A percentile compares a stretch with the other conserved stretches of the same genome.
Evolutionary conservation across 495 filamentous ascomycete species (phyloP).

Genomic region (Jackrogersella minutella): DNA sequence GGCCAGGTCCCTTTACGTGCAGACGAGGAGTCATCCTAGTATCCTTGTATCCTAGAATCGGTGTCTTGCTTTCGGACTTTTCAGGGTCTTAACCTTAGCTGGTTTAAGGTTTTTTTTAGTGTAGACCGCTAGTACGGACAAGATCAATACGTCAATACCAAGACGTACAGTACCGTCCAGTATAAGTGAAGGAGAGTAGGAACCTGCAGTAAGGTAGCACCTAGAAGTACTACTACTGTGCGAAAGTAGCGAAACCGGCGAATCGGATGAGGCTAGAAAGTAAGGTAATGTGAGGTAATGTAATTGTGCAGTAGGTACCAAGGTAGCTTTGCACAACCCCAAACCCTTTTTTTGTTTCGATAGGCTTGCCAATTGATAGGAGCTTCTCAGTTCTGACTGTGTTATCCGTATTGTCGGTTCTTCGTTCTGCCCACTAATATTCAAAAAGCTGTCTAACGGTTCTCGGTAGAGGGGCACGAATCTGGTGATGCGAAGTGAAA

Average conservation of each 20-base stretch:
- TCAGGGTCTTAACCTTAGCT: conserved; percentile 39
- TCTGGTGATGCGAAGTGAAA: too few species aligned
- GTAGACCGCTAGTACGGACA: conserved; percentile 23
- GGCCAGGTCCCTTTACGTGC: conserved; percentile 40
- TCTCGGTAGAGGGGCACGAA: conserved; percentile 5
- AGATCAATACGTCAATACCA: conserved; percentile 2
- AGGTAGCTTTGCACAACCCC: conserved; percentile 11
- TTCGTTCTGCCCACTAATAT: too few species aligned
- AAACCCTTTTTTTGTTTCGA: not conserved
- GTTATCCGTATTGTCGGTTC: conserved; percentile 32
- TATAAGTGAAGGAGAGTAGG: conserved; percentile 23
- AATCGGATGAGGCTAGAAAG: conserved; percentile 37
- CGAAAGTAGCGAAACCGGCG: conserved; percentile 35
- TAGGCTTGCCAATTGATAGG: conserved; percentile 22
- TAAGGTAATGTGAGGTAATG: conserved; percentile 34
- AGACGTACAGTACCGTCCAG: conserved; percentile 26
- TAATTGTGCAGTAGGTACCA: conserved; percentile 34
- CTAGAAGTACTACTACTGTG: not conserved
- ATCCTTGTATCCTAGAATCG: not conserved
- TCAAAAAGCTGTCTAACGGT: conserved; percentile 9
- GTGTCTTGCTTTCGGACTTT: conserved; percentile 13
- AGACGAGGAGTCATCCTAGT: conserved; percentile 42
- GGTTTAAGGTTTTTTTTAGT: conserved; percentile 42
- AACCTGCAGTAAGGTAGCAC: conserved; percentile 29
- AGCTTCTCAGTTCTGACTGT: conserved; percentile 16